phyloP scores from a whole-genome alignment of 2,329 filamentous ascomycete genomes.

The Neonectria faginata region DNA sequence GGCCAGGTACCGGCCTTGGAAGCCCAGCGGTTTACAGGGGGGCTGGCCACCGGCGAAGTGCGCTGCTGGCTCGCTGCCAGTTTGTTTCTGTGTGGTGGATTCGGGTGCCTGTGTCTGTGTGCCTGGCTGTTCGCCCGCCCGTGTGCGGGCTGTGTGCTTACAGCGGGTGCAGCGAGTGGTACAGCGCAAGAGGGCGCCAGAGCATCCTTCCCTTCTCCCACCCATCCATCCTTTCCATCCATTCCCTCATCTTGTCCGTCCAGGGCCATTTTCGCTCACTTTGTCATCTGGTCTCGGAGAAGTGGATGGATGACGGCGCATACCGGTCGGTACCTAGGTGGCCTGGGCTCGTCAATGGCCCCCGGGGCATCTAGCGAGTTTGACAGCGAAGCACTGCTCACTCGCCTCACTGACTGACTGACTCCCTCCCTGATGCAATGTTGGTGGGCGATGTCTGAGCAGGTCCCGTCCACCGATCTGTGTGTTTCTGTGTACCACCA shows the following conservation, averaged over 20 bases:
- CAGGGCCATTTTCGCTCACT: slow-evolving; percentile 25
- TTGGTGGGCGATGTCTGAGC: slow-evolving; percentile 11
- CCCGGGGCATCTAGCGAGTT: not conserved
- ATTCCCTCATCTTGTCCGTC: not conserved
- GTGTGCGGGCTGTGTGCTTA: not conserved
- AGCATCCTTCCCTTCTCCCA: slow-evolving; percentile 6
- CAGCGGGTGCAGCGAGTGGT: slow-evolving; percentile 15
- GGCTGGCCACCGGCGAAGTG: slow-evolving; percentile 12
- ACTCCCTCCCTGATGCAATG: slow-evolving; percentile 3
- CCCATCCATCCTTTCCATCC: too few relatives aligned
- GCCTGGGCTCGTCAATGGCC: slow-evolving; percentile 3
- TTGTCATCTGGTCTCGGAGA: slow-evolving; percentile 7
- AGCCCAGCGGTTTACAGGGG: slow-evolving; percentile 31
- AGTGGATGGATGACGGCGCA: not conserved
- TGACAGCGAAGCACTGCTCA: slow-evolving; percentile 24
- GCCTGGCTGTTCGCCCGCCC: not conserved
- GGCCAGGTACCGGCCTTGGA: slow-evolving; percentile 36
- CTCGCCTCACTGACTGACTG: too few relatives aligned
- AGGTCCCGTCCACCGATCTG: not conserved
- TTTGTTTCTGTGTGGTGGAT: slow-evolving; percentile 11
- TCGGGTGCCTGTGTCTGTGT: slow-evolving; percentile 6
- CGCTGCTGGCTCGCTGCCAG: not conserved
- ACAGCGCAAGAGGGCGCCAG: slow-evolving; percentile 12
- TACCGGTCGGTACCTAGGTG: not conserved
- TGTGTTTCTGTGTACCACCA: slow-evolving; percentile 11